A percentile compares a stretch with the other conserved stretches of the same genome.
Evolutionary conservation across 2,329 filamentous ascomycete genomes (phyloP).

Genomic region (Scolecobasidium constrictum): DNA sequence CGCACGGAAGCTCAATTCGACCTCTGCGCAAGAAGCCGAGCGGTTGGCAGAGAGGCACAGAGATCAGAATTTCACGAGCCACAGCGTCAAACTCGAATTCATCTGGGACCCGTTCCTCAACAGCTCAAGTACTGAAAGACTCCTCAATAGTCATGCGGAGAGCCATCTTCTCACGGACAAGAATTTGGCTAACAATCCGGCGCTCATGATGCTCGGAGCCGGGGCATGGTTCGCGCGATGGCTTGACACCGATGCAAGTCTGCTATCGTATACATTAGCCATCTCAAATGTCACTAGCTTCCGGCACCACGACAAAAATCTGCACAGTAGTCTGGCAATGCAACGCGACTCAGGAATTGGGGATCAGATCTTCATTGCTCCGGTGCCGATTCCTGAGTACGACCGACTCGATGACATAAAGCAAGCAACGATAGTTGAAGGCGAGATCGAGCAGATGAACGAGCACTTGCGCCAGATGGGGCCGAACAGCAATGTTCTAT

Average conservation of each 20-base stretch:
- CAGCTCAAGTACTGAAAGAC: conserved; percentile 30
- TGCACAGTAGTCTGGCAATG: too few species aligned
- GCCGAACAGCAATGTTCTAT: conserved; percentile 12
- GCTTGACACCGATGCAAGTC: conserved; percentile 32
- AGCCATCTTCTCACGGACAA: conserved; percentile 13
- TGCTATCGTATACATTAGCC: conserved; percentile 34
- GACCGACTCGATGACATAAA: conserved; percentile 31
- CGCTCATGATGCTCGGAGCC: conserved; percentile 41
- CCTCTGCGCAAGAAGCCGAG: conserved; percentile 25
- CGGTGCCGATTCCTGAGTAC: conserved; percentile 36
- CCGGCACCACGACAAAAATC: too few species aligned
- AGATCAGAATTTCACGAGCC: conserved; percentile 34
- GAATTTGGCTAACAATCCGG: conserved; percentile 11
- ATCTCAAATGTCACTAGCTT: conserved; percentile 33
- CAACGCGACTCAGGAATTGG: conserved; percentile 14
- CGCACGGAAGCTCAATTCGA: conserved; percentile 35
- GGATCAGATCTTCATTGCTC: conserved; percentile 31
- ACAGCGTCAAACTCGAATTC: conserved; percentile 41
- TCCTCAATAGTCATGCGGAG: conserved; percentile 28
- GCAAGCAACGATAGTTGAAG: conserved; percentile 33
- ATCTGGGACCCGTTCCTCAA: conserved; percentile 55
- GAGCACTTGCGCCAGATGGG: conserved; percentile 35
- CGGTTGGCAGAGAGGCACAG: conserved; percentile 31
- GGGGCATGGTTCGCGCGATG: conserved; percentile 46
- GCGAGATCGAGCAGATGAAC: conserved; percentile 43